These are phyloP conservation scores for Onygenales sp. DNA, from an alignment of 2,329 filamentous ascomycete genomes.

Conservation along the genomic window DNA sequence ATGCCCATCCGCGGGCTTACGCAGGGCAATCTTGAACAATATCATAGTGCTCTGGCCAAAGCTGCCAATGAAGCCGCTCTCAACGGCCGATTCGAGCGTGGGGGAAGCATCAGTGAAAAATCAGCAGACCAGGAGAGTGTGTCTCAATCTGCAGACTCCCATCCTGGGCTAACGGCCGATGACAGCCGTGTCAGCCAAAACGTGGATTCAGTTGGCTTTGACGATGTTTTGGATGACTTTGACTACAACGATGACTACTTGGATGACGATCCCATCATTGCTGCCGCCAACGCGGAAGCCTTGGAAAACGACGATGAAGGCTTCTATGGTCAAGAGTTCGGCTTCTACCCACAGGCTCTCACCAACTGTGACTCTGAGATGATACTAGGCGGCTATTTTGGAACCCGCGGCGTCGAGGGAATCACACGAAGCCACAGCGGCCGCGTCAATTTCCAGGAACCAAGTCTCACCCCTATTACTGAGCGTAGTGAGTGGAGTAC, in stretches of 20 bases:
- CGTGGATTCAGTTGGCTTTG: conserved; percentile 28
- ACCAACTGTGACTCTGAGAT: conserved; percentile 48
- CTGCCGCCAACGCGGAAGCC: conserved; percentile 87
- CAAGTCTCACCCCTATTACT: conserved; percentile 91
- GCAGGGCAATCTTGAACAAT: conserved; percentile 50
- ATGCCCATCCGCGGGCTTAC: conserved; percentile 9
- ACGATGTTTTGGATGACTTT: conserved; percentile 36
- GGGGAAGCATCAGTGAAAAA: conserved; percentile 38
- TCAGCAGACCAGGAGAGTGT: conserved; percentile 24
- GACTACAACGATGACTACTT: conserved; percentile 55
- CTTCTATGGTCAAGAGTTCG: conserved; percentile 94
- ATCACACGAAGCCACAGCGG: conserved; percentile 61
- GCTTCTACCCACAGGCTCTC: conserved; percentile 66
- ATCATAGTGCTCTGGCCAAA: conserved; percentile 75
- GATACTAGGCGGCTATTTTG: conserved; percentile 81
- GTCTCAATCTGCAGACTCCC: conserved; percentile 28
- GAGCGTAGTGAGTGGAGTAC: conserved; percentile 95
- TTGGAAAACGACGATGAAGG: conserved; percentile 86
- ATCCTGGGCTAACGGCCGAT: conserved; percentile 40
- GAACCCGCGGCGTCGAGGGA: conserved; percentile 57
- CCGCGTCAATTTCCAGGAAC: conserved; percentile 66
- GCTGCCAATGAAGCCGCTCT: conserved; percentile 69
- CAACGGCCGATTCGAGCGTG: conserved; percentile 64
- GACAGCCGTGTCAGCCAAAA: conserved; percentile 41
- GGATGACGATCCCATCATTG: conserved; percentile 85